Percentiles rank a stretch among this genome's conserved stretches.
Evolutionary conservation across 2,329 filamentous ascomycete genomes (phyloP).

Genomic region (Blastomyces silverae): DNA sequence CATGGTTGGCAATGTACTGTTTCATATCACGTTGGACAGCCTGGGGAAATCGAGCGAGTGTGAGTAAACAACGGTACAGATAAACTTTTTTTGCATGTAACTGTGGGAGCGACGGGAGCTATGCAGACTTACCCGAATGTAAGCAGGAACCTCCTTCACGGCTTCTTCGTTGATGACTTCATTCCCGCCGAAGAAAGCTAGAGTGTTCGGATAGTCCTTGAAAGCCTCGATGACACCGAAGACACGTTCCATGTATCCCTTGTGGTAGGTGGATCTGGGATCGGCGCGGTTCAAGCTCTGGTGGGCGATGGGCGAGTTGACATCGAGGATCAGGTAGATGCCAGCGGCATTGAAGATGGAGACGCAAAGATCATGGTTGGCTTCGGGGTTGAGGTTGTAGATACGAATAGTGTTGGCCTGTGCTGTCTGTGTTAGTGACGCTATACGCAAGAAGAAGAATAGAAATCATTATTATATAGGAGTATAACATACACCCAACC

Average conservation of each 20-base stretch:
- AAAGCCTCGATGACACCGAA: conserved; percentile 61
- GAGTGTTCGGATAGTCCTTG: conserved; percentile 58
- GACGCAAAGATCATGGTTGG: conserved; percentile 56
- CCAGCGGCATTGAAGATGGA: conserved; percentile 60
- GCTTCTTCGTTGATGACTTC: conserved; percentile 61
- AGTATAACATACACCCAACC: conserved; percentile 47
- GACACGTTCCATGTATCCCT: conserved; percentile 51
- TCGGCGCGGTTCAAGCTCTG: conserved; percentile 52
- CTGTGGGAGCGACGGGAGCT: neutral
- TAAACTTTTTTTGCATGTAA: conserved; percentile 7
- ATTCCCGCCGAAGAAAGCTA: conserved; percentile 62
- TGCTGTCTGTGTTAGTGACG: conserved; percentile 14
- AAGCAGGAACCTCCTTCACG: conserved; percentile 48
- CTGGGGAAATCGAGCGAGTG: conserved; percentile 27
- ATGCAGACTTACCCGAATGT: conserved; percentile 46
- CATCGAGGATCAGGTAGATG: conserved; percentile 60
- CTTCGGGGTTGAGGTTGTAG: conserved; percentile 55
- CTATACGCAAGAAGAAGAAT: neutral
- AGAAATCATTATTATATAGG: neutral
- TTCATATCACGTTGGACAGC: conserved; percentile 62
- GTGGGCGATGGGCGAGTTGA: conserved; percentile 54
- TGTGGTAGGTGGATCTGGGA: conserved; percentile 51
- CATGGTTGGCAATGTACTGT: conserved; percentile 57
- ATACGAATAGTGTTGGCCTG: conserved; percentile 57
- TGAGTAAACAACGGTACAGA: conserved; percentile 22